Evolutionary conservation across 1,139 yeast genomes (phyloP).

Genomic region (Magnusiomyces magnusii): DNA sequence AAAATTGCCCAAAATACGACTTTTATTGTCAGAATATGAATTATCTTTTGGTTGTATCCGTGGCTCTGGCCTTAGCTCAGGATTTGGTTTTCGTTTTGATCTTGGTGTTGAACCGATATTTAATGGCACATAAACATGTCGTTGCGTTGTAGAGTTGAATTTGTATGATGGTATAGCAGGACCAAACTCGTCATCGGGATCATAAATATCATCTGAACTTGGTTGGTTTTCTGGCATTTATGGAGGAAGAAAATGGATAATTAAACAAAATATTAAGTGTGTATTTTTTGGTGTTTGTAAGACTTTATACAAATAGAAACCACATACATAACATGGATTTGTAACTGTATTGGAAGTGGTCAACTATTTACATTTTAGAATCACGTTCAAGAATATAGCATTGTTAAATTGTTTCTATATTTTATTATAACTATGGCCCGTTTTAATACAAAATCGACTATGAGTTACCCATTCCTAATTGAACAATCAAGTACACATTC

Average conservation of each 20-base stretch:
- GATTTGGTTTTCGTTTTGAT: neutral
- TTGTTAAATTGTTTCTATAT: too few relatives aligned
- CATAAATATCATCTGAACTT: neutral
- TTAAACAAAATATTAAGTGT: too few relatives aligned
- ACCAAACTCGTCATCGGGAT: neutral
- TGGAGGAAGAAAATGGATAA: neutral
- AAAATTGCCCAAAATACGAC: neutral
- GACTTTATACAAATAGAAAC: too few relatives aligned
- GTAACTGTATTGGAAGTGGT: too few relatives aligned
- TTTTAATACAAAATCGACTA: neutral
- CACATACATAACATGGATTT: too few relatives aligned
- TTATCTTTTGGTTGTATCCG: neutral
- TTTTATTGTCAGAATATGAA: neutral
- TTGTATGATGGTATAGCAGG: neutral
- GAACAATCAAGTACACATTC: conserved; percentile 64
- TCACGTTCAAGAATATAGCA: too few relatives aligned
- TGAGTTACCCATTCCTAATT: conserved; percentile 38
- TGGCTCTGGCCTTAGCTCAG: too few relatives aligned
- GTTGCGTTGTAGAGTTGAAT: neutral
- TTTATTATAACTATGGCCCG: neutral
- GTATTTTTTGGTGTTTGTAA: too few relatives aligned
- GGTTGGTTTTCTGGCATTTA: neutral
- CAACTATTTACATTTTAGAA: too few relatives aligned
- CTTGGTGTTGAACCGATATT: neutral
- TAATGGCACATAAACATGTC: too few relatives aligned